A percentile compares a stretch with the other conserved stretches of the same genome.
Evolutionary conservation across 116 monocot species (phyloP).

Genomic region (Cymodocea nodosa): DNA sequence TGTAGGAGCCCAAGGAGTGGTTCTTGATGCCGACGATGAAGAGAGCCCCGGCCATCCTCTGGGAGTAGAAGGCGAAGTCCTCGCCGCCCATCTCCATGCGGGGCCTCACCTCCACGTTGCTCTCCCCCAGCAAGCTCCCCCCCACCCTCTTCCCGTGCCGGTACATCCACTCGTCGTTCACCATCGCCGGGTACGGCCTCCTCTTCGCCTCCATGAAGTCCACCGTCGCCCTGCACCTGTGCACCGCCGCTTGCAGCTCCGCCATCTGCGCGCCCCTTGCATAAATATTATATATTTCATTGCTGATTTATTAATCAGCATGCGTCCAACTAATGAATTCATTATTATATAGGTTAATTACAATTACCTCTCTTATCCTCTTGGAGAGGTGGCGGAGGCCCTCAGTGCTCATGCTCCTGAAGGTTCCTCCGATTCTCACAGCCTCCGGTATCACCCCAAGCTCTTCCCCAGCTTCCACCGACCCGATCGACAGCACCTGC

Average conservation of each 20-base stretch:
- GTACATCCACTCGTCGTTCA: conserved; percentile 31
- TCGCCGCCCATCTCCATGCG: conserved; percentile 35
- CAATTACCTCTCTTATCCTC: conserved; percentile 44
- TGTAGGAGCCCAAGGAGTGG: conserved; percentile 16
- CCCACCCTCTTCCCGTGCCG: conserved; percentile 36
- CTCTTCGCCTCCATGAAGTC: conserved; percentile 42
- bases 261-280: too few relatives aligned
- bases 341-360: too few relatives aligned
- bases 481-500: too few relatives aligned
- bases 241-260: too few relatives aligned
- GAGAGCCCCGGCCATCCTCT: conserved; percentile 31
- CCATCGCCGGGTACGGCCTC: conserved; percentile 37
- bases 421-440: conserved; percentile 43
- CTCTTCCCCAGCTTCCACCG: too few relatives aligned
- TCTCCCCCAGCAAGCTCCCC: conserved; percentile 24
- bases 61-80: conserved; percentile 57
- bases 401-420: conserved; percentile 44
- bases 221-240: too few relatives aligned
- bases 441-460: too few relatives aligned
- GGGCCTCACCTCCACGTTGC: conserved; percentile 16
- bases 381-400: conserved; percentile 19
- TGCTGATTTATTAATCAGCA: too few relatives aligned
- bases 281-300: too few relatives aligned
- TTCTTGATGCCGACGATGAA: conserved; percentile 43
- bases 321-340: too few relatives aligned